Base-by-base conservation (phyloP, 352 stramenopile genomes). In the Pythium rishiriense region DNA sequence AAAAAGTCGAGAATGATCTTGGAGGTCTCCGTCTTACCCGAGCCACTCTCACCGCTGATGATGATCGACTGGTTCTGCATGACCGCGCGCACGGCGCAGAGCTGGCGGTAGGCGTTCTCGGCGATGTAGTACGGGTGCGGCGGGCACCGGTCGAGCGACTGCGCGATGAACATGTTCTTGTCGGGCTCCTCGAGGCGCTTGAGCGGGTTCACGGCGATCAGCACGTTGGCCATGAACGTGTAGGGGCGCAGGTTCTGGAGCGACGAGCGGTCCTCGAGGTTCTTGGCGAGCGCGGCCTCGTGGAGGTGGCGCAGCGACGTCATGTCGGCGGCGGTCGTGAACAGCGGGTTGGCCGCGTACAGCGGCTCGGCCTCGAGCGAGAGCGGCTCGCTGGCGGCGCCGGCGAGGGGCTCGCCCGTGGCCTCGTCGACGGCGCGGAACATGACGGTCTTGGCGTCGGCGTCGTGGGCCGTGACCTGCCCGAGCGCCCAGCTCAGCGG, bases 41-140 rank as follows among this genome's bases (percentile, higher is more conserved):
- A 96, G 12, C 94, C 94, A 24, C 81, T 96, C 65, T 98, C 95
- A 45, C 95, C 95, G 35, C 84, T 97, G 48, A 98, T 97, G 43
- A 98, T 88, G 69, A 98, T 98, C 33, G 87, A 97, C 73, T 98
- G 95, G 70, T 94, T 94, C 73, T 94, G 83, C 85, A 93, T 93
- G 19, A 91, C 84, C 2, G 85, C 84, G 19, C 81, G 79, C 17
- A 93, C 80, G 7, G 86, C 85, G 62, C 84, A 93, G 10, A 95
- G 73, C 51, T 95, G 84, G 4, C 84, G 83, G 71, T 93, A 95
- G 2, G 86, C 86, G 41, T 83, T 72, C 29, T 93, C 86, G 14
- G 88, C 88, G 37, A 96, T 92, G 55, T 87, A 90, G 75, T 92
- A 94, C 61, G 85, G 81, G 61, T 96, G 87, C 19, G 87, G 87